A percentile compares a stretch with the other conserved stretches of the same genome.
These are phyloP conservation scores for Brasenia schreberi DNA, from an alignment of 164 flowering plant genomes.

Conservation along the genomic window DNA sequence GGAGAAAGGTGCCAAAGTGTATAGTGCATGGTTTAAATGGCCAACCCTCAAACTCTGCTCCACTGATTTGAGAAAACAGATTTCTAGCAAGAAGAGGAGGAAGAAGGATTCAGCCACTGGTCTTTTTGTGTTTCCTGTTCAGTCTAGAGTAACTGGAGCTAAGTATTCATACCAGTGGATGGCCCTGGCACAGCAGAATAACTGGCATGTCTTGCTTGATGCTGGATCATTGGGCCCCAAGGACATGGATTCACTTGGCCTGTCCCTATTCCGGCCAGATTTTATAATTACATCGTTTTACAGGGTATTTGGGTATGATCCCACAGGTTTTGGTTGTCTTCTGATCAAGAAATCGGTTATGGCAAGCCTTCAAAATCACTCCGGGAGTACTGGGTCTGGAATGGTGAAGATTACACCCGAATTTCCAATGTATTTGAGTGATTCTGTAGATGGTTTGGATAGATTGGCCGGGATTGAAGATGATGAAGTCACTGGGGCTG, in stretches of 20 bases:
- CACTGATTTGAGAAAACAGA: slow-evolving; percentile 38
- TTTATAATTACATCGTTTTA: slow-evolving; percentile 76
- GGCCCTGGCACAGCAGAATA: slow-evolving; percentile 78
- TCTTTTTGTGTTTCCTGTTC: slow-evolving; percentile 87
- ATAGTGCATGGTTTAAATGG: slow-evolving; percentile 65
- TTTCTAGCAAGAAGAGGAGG: slow-evolving; percentile 27
- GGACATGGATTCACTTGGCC: slow-evolving; percentile 88
- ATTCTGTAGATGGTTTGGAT: slow-evolving; percentile 45
- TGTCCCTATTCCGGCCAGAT: slow-evolving; percentile 79
- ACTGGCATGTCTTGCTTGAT: slow-evolving; percentile 90
- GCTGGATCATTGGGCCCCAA: slow-evolving; percentile 82
- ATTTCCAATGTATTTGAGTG: slow-evolving; percentile 53
- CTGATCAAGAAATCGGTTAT: slow-evolving; percentile 80
- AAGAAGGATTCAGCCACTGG: slow-evolving; percentile 52
- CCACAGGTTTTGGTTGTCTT: slow-evolving; percentile 85
- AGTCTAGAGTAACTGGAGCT: slow-evolving; percentile 72
- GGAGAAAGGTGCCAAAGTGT: slow-evolving; percentile 51
- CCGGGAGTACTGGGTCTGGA: slow-evolving; percentile 35
- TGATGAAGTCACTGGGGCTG: slow-evolving; percentile 17
- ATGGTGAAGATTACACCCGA: no score
- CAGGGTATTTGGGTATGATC: slow-evolving; percentile 73
- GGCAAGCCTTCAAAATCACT: slow-evolving; percentile 41
- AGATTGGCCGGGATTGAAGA: slow-evolving; percentile 29
- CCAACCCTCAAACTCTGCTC: slow-evolving; percentile 50
- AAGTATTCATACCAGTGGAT: slow-evolving; percentile 84